A percentile compares a stretch with the other conserved stretches of the same genome.
These are phyloP conservation scores for Mycena vulgaris DNA, from an alignment of 768 basidiomycete species.

Conservation along the genomic window DNA sequence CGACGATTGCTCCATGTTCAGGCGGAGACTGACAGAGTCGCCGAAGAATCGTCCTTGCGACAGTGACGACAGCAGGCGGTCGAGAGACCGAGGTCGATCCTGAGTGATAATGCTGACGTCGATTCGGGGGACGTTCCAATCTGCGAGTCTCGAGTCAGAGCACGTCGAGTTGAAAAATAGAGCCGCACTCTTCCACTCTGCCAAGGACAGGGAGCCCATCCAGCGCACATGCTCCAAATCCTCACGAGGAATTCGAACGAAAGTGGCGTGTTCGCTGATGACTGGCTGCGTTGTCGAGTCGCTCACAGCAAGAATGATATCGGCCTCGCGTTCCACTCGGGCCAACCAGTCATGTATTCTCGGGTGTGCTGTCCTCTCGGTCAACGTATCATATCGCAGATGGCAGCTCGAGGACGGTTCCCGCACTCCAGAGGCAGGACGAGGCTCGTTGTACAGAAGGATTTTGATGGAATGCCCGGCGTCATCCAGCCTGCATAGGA, in stretches of 20 bases:
- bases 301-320: constrained; percentile 53
- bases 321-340: constrained; percentile 43
- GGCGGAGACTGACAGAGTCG: constrained; percentile 72
- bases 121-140: constrained; percentile 80
- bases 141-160: constrained; percentile 56
- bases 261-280: constrained; percentile 44
- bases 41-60: constrained; percentile 74
- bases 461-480: constrained; percentile 48
- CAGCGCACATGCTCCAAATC: constrained; percentile 71
- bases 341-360: constrained; percentile 51
- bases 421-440: constrained; percentile 2
- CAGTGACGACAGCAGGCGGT: constrained; percentile 77
- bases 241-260: constrained; percentile 62
- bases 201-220: constrained; percentile 71
- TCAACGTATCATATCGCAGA: constrained; percentile 36
- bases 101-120: constrained; percentile 86
- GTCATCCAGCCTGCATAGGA: constrained; percentile 53
- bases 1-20: constrained; percentile 85
- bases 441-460: constrained; percentile 48
- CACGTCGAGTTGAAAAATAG: constrained; percentile 24
- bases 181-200: constrained; percentile 70
- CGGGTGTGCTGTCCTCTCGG: neutral
- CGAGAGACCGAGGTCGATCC: constrained; percentile 79
- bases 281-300: constrained; percentile 44
- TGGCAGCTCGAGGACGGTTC: constrained; percentile 32